Evolutionary conservation across 441 rosid species (phyloP), one percentile per base, ranked within the genome.

Genomic region (Populus tomentosa): DNA sequence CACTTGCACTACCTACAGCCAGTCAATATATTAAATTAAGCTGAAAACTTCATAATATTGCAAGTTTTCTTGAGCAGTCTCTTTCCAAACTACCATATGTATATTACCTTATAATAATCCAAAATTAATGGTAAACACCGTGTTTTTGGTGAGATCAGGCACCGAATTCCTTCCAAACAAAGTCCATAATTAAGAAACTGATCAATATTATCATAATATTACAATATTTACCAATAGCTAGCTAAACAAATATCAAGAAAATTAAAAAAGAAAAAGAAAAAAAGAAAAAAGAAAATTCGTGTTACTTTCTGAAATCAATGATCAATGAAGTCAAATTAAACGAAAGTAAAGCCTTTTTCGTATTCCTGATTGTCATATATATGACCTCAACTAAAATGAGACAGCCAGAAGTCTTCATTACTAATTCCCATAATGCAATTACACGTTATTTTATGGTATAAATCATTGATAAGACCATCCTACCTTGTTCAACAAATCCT

Each of bases 61-160:
- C 33, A 68, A 26, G 21, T 40, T 40, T 40, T 40, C 46, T 66
- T 26, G 8, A 42, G 46, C 40, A 28, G 14, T 23, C 28, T 13
- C 46, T 53, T 36, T 21, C 63, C 21, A n/a, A 74, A 61, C 63
- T 28, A 23, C 7, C 13, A 18, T 2, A 69, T 8, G 5, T 13
- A n/a, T 6, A 35, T 9, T 18, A 30, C 66, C 63, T 35, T 14
- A 26, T 10, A 75, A 33, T 13, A 53, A 28, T 11, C 20, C 24
- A 71, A 67, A 32, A n/a, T 7, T 72, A 71, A 67, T 7, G 21
- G 35, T 32, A 36, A 59, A n/a, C 59, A 65, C 83, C 86, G 84
- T 42, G 88, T 84, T 78, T 82, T 75, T 72, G 85, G 85, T 84
- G 83, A 79, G 73, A 76, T 62, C 24, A 75, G 61, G 10, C 7